phyloP scores from a whole-genome alignment of 75 land plant species.

The Ceratopteris richardii region DNA sequence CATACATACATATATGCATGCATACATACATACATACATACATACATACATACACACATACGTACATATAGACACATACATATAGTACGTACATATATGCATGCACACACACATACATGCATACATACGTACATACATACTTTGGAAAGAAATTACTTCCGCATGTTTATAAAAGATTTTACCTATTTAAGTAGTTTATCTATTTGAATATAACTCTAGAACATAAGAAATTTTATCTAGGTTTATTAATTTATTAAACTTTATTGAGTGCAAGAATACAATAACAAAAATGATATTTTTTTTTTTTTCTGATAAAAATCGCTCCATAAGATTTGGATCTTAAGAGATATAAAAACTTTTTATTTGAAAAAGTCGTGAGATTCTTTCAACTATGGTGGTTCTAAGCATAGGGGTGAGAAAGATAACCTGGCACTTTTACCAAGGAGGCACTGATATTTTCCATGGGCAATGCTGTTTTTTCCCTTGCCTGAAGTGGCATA shows the following conservation, averaged over 20 bases:
- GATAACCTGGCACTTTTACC: too few species aligned
- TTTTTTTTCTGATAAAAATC: too few species aligned
- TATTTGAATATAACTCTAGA: not conserved
- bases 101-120: conserved; percentile 3
- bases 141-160: not conserved
- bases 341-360: too few species aligned
- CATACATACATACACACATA: not conserved
- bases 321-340: too few species aligned
- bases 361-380: too few species aligned
- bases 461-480: too few species aligned
- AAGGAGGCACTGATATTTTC: too few species aligned
- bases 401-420: too few species aligned
- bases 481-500: too few species aligned
- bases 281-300: too few species aligned
- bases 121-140: not conserved
- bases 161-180: too few species aligned
- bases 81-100: not conserved
- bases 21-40: not conserved
- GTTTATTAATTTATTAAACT: not conserved
- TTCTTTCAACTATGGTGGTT: too few species aligned
- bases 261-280: not conserved
- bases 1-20: not conserved
- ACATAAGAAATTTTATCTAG: not conserved
- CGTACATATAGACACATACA: not conserved
- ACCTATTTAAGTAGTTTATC: not conserved